Base-by-base conservation (phyloP, 768 basidiomycete genomes). In the Megacollybia marginata region DNA sequence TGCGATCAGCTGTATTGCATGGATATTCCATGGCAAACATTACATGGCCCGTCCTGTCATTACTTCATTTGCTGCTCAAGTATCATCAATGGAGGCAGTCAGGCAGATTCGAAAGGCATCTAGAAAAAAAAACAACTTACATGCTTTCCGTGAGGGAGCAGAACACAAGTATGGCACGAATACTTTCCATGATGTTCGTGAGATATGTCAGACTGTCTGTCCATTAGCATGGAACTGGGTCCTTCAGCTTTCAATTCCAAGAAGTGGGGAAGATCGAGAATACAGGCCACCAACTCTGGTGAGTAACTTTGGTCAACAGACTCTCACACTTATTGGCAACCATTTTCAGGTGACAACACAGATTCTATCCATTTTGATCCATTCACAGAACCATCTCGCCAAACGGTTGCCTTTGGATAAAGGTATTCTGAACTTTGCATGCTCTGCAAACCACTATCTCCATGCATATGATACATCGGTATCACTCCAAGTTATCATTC, bases 361-460 rank as follows among this genome's bases (percentile, higher is more conserved):
- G 19, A 50, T 46, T 9, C 40, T 56, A 15, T 45, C 44, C 20
- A 34, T 35, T 5, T 9, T 56, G 5, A 40, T 42, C 13, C 54
- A 45, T 38, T 54, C 50, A 7, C 50, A 48, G 18, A 56, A 56
- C 52, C 35, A 31, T 23, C 42, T 43, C 13, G 51, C 54, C 18
- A 54, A 54, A 18, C 35, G 35, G 15, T 32, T 56, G 16, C 19
- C 55, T 11, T 16, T 43, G 15, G 54, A 52, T 15, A 54, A 54
- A 33, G 55, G 54, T 28, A 28, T 56, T 9, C 42, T 56, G 31
- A 20, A 47, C 5, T 56, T 56, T 48, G 47, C 54, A 9, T 56
- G 53, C 28, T 33, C 28, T 15, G 44, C 50, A 15, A 54, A 54
- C 31, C 35, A 18, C 15, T 54, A 54, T 49, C 15, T 56, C 7